A percentile compares a stretch with the other conserved stretches of the same genome.
Evolutionary conservation across 2,329 filamentous ascomycete genomes (phyloP).

Genomic region (Dothiorella sarmentorum): DNA sequence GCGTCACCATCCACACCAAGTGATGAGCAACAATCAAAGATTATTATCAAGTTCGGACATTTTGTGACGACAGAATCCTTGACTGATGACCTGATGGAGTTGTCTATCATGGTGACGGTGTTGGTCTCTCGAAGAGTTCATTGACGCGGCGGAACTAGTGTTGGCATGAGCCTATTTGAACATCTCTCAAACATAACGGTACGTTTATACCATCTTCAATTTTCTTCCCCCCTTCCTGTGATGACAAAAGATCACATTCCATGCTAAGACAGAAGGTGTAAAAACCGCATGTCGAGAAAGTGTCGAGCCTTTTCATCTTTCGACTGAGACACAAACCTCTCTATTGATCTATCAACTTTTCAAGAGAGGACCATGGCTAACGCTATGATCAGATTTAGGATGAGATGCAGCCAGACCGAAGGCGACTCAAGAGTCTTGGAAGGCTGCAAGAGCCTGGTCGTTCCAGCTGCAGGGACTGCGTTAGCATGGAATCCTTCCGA

Average conservation of each 20-base stretch:
- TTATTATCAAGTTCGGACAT: conserved; percentile 21
- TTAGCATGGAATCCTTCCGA: neutral
- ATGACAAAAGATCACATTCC: conserved; percentile 28
- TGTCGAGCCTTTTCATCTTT: conserved; percentile 26
- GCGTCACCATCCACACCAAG: neutral
- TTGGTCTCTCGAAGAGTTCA: neutral
- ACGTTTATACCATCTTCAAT: neutral
- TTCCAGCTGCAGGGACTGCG: conserved; percentile 18
- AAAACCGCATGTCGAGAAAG: conserved; percentile 20
- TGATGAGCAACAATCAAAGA: conserved; percentile 20
- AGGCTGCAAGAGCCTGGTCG: conserved; percentile 16
- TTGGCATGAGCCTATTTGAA: conserved; percentile 3
- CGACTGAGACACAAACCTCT: conserved; percentile 19
- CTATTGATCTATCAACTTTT: conserved; percentile 1
- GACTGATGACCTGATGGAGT: conserved; percentile 8
- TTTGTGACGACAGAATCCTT: conserved; percentile 12
- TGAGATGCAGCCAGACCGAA: no score
- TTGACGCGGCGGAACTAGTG: neutral
- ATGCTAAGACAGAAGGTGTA: conserved; percentile 28
- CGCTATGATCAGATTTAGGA: neutral
- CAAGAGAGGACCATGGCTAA: neutral
- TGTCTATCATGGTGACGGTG: neutral
- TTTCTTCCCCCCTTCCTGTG: conserved; percentile 17
- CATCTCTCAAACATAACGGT: neutral
- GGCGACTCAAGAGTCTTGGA: conserved; percentile 16